Base-by-base conservation (phyloP, 306 rosid genomes). In the Cucumis hystrix region DNA sequence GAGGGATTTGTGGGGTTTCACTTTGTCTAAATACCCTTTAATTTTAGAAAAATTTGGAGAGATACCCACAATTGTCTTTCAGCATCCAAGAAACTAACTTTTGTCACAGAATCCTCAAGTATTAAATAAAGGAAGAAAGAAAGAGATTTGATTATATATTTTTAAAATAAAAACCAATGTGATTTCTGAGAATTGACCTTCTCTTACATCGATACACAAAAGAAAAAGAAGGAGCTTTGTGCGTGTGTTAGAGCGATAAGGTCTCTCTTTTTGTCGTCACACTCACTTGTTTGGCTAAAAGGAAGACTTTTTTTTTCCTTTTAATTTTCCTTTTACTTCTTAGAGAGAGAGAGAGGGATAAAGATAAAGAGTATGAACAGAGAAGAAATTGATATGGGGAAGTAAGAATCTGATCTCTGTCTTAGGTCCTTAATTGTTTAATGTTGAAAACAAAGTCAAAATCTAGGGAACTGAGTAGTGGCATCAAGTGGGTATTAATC, bases 91-190 rank as follows among this genome's bases (percentile, higher is more conserved):
- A 80, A 83, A 91, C 87, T 85, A 85, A 88, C 91, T 92, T 91
- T 92, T 96, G 98, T 92, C 97, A 84, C 16, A 89, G 99, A 92
- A 88, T 96, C 99, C 83, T 79, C 82, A 35, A 52, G 39, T 58
- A 75, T 75, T 75, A 37, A 39, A 39, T 59, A n/a, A 76, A 57
- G 56, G 56, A 41, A 40, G 40, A 41, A 57, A 58, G 39, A 49
- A 23, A 51, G 13, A 62, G 68, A 30, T 62, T 64, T 35, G 57
- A 52, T 52, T 52, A 17, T 47, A 47, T 21, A 12, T 13, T 60
- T 25, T 28, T 25, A 10, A 11, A 25, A 8, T 2, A 33, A 55
- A 58, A 33, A 52, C n/a, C 9, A 52, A 21, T 15, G 43, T 25
- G 69, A 40, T 78, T 78, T 66, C 25, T 73, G 67, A 74, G 75